Evolutionary conservation across 2,329 filamentous ascomycete genomes (phyloP).

Genomic region (Fusarium sp.): DNA sequence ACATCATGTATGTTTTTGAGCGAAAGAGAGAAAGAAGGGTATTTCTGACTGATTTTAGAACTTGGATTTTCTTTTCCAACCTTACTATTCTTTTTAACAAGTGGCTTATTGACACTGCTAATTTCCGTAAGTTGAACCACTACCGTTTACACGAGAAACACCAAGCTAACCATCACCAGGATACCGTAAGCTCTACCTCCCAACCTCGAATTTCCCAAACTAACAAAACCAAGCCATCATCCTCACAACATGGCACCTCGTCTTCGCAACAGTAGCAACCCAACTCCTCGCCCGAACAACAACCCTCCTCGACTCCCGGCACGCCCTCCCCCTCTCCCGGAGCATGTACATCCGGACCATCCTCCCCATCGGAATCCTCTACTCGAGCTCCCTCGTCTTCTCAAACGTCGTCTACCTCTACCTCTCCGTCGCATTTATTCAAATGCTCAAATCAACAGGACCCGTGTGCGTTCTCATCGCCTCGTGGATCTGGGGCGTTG

Average conservation of each 20-base stretch:
- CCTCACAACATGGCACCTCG: slow-evolving; percentile 72
- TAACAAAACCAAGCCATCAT: slow-evolving; percentile 57
- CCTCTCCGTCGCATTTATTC: slow-evolving; percentile 71
- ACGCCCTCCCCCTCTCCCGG: slow-evolving; percentile 67
- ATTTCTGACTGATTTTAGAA: slow-evolving; percentile 49
- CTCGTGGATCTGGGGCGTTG: slow-evolving; percentile 66
- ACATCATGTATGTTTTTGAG: slow-evolving; percentile 42
- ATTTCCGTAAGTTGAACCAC: slow-evolving; percentile 69
- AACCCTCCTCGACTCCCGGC: slow-evolving; percentile 67
- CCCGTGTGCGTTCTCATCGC: slow-evolving; percentile 71
- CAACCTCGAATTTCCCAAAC: not conserved
- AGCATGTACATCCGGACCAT: slow-evolving; percentile 68
- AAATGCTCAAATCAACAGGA: slow-evolving; percentile 74
- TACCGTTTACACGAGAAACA: not conserved
- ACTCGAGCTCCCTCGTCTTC: slow-evolving; percentile 70
- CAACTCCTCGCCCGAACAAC: slow-evolving; percentile 71
- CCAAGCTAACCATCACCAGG: slow-evolving; percentile 29
- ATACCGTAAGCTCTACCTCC: slow-evolving; percentile 45
- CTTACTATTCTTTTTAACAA: slow-evolving; percentile 92
- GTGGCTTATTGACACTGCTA: slow-evolving; percentile 77
- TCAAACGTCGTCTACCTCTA: slow-evolving; percentile 74
- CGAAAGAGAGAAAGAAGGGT: too few species aligned
- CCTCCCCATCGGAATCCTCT: slow-evolving; percentile 70
- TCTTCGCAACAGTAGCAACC: slow-evolving; percentile 70
- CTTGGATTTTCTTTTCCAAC: slow-evolving; percentile 87